Percentiles rank a stretch among this genome's conserved stretches.
Evolutionary conservation across 257 asterid species (phyloP).

Genomic region (Jasminum sambac): DNA sequence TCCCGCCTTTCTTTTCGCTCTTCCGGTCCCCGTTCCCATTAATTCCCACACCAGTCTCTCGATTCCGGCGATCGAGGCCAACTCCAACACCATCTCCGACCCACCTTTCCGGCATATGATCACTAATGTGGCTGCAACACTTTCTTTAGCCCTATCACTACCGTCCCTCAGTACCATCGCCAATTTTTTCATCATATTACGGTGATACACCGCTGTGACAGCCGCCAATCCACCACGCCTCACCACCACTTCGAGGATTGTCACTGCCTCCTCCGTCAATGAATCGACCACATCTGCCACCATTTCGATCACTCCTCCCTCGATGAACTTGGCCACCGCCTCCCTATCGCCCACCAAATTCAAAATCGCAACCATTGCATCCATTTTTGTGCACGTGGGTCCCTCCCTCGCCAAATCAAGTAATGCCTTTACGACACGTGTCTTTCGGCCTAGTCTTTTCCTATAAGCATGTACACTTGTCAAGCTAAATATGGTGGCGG

Average conservation of each 20-base stretch:
- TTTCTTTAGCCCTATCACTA: constrained; percentile 63
- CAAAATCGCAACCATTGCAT: constrained; percentile 78
- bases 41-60: constrained; percentile 81
- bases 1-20: constrained; percentile 78
- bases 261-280: constrained; percentile 71
- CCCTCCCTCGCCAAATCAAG: constrained; percentile 64
- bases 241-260: constrained; percentile 74
- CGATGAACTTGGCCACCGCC: constrained; percentile 62
- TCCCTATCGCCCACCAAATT: constrained; percentile 78
- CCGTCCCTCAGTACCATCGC: constrained; percentile 61
- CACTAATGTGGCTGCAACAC: constrained; percentile 72
- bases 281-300: constrained; percentile 50
- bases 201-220: constrained; percentile 47
- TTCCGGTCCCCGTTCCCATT: constrained; percentile 77
- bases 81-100: constrained; percentile 64
- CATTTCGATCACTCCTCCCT: constrained; percentile 75
- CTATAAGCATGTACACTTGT: constrained; percentile 57
- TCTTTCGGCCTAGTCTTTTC: constrained; percentile 56
- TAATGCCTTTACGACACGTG: constrained; percentile 65
- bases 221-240: constrained; percentile 74
- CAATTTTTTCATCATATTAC: constrained; percentile 44
- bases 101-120: constrained; percentile 80
- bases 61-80: constrained; percentile 60
- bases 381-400: constrained; percentile 56
- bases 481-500: constrained; percentile 79